Base-by-base conservation (phyloP, 1,284 basidiomycete species). In the Microbotryomycetes sp. region DNA sequence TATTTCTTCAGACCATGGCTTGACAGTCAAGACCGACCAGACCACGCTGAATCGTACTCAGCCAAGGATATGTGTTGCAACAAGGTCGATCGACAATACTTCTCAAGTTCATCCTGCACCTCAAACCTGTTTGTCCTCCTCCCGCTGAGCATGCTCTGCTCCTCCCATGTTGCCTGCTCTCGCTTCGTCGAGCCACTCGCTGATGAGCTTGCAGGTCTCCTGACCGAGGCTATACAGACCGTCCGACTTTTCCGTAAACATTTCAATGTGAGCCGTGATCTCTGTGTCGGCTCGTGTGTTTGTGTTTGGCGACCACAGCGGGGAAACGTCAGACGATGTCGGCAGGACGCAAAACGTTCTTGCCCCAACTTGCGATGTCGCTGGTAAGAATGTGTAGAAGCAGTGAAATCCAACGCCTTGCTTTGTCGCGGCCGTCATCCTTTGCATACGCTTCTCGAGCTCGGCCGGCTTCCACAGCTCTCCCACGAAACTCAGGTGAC, bases 271-370 rank as follows among this genome's bases (percentile, higher is more conserved):
- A 25, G 68, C 68, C 25, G 14, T 12, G 31, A 69, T 65, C 61
- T 67, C 65, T 56, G 65, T 64, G 14, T 53, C 42, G 2, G 59
- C 65, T 45, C 29, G 56, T 3, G 32, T 36, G 53, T 67, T 67
- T 19, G 42, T 22, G 26, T 66, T 57, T 7, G 68, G 63, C 2
- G 65, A 42, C 58, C 67, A 69, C 9, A 12, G 42, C 14, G 56
- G 19, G 28, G 30, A 29, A 7, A 62, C 49, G 0, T 19, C 1
- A 0, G 55, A 6, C 14, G 48, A 4, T 23, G 42, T 52, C 2
- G 67, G 67, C 19, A 69, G 58, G 51, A 69, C 45, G 53, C 61
- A 60, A 54, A 69, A 69, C 15, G 67, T 69, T 1, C 67, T 57
- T 16, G 53, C 49, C 16, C 47, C 48, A 12, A 36, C 46, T 31